Percentiles rank a stretch among this genome's conserved stretches.
These are phyloP conservation scores for Pestalotiopsis fici DNA, from an alignment of 2,329 filamentous ascomycete species.

Conservation along the genomic window DNA sequence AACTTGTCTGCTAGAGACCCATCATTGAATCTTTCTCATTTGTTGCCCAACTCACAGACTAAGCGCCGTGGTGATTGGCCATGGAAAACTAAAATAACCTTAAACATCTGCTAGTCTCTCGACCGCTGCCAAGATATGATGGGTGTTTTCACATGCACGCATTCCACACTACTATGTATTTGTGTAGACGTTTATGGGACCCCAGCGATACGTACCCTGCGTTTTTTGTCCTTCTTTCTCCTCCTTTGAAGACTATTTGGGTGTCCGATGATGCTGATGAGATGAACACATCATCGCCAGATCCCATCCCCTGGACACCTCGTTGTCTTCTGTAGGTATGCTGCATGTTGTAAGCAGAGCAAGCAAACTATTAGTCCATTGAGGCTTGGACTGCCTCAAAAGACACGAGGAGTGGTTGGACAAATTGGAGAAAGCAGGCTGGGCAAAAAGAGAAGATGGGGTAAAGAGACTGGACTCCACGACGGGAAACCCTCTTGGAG, in stretches of 20 bases:
- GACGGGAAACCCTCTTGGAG: too few relatives aligned
- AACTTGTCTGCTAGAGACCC: not conserved
- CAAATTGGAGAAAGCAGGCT: not conserved
- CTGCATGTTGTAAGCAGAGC: conserved; percentile 4
- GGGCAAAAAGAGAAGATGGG: not conserved
- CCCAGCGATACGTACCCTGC: not conserved
- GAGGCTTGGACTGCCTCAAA: conserved; percentile 1
- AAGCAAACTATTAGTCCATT: not conserved
- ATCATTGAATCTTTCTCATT: not conserved
- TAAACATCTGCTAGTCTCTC: not conserved
- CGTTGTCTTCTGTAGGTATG: not conserved
- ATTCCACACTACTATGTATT: not conserved
- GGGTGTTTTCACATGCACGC: not conserved
- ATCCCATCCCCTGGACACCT: not conserved
- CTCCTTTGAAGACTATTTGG: not conserved
- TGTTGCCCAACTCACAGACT: not conserved
- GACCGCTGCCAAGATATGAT: not conserved
- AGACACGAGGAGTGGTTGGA: not conserved
- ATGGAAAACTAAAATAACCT: not conserved
- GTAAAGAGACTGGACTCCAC: too few relatives aligned
- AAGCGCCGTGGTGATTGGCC: not conserved
- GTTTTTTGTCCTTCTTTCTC: not conserved
- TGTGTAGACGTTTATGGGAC: not conserved
- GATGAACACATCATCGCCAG: not conserved
- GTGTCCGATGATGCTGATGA: not conserved